Evolutionary conservation across 208 protist species (phyloP).

Genomic region (Angomonas deanei): DNA sequence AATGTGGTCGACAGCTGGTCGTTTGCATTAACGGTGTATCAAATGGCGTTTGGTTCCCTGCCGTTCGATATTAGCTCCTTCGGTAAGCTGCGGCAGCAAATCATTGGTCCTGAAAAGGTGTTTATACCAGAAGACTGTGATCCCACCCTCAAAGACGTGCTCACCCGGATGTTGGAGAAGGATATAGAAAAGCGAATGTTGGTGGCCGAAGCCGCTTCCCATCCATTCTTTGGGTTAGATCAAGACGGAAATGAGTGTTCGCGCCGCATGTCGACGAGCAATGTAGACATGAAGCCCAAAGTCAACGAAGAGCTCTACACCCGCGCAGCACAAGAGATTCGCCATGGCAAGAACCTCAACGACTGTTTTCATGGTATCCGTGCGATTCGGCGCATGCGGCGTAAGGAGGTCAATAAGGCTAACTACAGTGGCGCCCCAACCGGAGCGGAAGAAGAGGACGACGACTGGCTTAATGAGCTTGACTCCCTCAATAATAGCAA

Average conservation of each 20-base stretch:
- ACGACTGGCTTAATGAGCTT: neutral
- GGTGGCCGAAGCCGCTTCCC: slow-evolving; percentile 29
- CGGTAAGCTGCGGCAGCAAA: slow-evolving; percentile 4
- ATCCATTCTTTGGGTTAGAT: slow-evolving; percentile 50
- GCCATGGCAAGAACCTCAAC: slow-evolving; percentile 48
- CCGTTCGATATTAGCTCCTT: slow-evolving; percentile 27
- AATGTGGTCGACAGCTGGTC: slow-evolving; percentile 87
- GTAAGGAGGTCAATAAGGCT: slow-evolving; percentile 30
- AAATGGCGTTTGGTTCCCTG: slow-evolving; percentile 61
- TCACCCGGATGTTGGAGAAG: slow-evolving; percentile 68
- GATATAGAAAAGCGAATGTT: slow-evolving; percentile 52
- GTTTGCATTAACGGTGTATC: slow-evolving; percentile 86
- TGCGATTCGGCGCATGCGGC: slow-evolving; percentile 34
- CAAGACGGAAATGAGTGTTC: neutral
- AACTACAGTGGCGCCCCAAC: slow-evolving; percentile 10
- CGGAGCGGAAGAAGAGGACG: neutral
- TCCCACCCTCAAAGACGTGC: slow-evolving; percentile 37
- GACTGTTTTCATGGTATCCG: slow-evolving; percentile 60
- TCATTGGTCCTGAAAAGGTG: slow-evolving; percentile 21
- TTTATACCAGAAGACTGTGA: slow-evolving; percentile 17
- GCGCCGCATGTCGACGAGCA: slow-evolving; percentile 6
- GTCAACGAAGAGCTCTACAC: slow-evolving; percentile 26
- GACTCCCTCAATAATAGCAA: slow-evolving; percentile 4
- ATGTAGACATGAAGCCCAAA: neutral
- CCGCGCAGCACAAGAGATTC: slow-evolving; percentile 32